Evolutionary conservation across 306 rosid species (phyloP).

Genomic region (Cucurbita argyrosperma): DNA sequence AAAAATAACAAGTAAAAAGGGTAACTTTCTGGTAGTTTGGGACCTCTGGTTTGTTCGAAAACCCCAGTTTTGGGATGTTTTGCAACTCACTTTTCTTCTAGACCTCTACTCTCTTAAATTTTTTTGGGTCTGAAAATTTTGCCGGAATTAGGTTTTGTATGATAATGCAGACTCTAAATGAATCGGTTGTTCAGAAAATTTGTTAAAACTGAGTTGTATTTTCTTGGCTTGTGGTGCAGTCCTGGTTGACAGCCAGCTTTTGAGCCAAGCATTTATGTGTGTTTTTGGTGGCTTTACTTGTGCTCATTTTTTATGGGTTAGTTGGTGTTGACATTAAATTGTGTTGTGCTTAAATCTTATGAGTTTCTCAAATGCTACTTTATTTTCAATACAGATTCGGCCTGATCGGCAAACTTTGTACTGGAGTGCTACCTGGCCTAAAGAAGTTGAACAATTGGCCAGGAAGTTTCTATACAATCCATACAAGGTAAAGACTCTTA

Average conservation of each 20-base stretch:
- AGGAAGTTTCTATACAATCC: slow-evolving; percentile 83
- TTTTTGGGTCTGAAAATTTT: background rate
- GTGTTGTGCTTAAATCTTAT: background rate
- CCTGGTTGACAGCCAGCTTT: background rate
- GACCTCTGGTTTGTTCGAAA: background rate
- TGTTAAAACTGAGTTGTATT: background rate
- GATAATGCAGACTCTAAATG: background rate
- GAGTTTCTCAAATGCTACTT: slow-evolving; percentile 1
- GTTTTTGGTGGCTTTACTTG: background rate
- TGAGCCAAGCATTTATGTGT: slow-evolving; percentile 2
- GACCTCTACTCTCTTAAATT: background rate
- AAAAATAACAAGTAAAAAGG: background rate
- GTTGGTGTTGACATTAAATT: background rate
- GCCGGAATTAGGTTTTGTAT: background rate
- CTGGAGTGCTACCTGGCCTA: slow-evolving; percentile 99
- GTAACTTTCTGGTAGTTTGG: background rate
- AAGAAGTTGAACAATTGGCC: slow-evolving; percentile 87
- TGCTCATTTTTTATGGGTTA: slow-evolving; percentile 3
- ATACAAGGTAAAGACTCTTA: slow-evolving; percentile 50
- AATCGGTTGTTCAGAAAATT: background rate
- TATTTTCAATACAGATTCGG: slow-evolving; percentile 43
- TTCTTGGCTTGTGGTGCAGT: slow-evolving; percentile 6
- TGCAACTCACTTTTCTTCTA: background rate
- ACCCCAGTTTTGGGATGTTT: background rate
- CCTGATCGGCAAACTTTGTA: slow-evolving; percentile 91